Evolutionary conservation across 1,139 yeast species (phyloP).

Genomic region (Zhuliangozyma parablackwelliae): DNA sequence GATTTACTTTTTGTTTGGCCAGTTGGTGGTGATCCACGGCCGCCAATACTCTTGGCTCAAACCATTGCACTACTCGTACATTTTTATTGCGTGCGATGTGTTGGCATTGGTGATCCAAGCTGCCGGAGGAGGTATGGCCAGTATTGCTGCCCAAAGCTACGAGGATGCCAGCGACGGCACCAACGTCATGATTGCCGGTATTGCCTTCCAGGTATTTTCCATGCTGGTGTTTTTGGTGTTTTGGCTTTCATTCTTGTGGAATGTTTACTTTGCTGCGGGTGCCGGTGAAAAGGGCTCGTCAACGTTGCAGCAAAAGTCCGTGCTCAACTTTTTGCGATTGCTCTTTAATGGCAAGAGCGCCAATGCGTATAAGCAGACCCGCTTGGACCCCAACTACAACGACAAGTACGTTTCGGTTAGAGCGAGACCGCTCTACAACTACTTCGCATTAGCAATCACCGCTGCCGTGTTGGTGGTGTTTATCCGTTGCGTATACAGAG

Average conservation of each 20-base stretch:
- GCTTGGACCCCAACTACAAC: conserved; percentile 28
- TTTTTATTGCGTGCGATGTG: conserved; percentile 63
- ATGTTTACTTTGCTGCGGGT: conserved; percentile 29
- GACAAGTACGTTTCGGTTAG: conserved; percentile 39
- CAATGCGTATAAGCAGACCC: conserved; percentile 13
- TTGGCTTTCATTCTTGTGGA: conserved; percentile 48
- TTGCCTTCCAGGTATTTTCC: conserved; percentile 72
- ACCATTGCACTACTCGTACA: conserved; percentile 70
- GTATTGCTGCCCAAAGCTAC: conserved; percentile 41
- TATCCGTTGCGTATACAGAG: conserved; percentile 72
- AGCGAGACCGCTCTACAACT: conserved; percentile 30
- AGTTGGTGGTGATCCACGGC: conserved; percentile 66
- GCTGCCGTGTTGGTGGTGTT: conserved; percentile 52
- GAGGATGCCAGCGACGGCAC: conserved; percentile 48
- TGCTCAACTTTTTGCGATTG: conserved; percentile 19
- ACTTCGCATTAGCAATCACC: conserved; percentile 46
- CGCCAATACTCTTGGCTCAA: conserved; percentile 51
- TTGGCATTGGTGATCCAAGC: conserved; percentile 74
- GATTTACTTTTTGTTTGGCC: conserved; percentile 69
- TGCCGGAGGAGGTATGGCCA: conserved; percentile 74
- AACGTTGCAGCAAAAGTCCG: conserved; percentile 12
- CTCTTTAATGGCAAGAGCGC: conserved; percentile 20
- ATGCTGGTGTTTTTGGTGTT: conserved; percentile 59
- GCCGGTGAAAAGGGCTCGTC: conserved; percentile 1
- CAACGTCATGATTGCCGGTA: conserved; percentile 75